These are phyloP conservation scores for Penicillium vulpinum DNA, from an alignment of 2,329 filamentous ascomycete species.

Conservation along the genomic window DNA sequence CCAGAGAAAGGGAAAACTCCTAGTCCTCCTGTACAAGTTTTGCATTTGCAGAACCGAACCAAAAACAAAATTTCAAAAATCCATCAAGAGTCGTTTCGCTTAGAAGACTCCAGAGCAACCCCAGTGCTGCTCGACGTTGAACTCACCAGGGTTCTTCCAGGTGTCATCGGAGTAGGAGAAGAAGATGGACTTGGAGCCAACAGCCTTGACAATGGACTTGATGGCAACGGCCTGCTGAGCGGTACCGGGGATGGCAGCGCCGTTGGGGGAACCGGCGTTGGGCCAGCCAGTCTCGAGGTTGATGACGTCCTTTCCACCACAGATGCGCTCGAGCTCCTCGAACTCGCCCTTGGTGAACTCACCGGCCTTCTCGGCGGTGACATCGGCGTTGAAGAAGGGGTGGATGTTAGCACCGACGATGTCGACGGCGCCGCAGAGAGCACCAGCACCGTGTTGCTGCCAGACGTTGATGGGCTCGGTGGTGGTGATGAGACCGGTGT, in stretches of 20 bases:
- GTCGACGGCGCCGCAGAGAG: constrained; percentile 73
- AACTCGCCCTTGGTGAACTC: constrained; percentile 74
- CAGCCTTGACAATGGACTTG: constrained; percentile 63
- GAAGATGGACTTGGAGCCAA: constrained; percentile 71
- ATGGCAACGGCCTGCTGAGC: constrained; percentile 72
- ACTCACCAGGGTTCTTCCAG: constrained; percentile 75
- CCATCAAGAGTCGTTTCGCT: constrained; percentile 9
- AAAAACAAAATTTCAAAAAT: constrained; percentile 19
- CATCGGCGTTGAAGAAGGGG: constrained; percentile 83
- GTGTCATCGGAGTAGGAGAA: constrained; percentile 77
- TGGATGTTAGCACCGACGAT: constrained; percentile 85
- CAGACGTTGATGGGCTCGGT: constrained; percentile 82
- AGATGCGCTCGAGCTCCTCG: constrained; percentile 67
- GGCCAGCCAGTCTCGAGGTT: constrained; percentile 95
- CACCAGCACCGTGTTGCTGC: constrained; percentile 55
- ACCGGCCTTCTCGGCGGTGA: constrained; percentile 66
- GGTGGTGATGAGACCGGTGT: constrained; percentile 75
- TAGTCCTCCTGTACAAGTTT: constrained; percentile 30
- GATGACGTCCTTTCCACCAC: constrained; percentile 70
- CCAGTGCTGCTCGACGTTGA: constrained; percentile 78
- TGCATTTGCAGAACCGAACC: constrained; percentile 18
- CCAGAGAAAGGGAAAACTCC: constrained; percentile 21
- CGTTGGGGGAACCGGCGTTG: constrained; percentile 67
- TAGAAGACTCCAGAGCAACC: constrained; percentile 62
- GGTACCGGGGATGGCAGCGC: constrained; percentile 66